Evolutionary conservation across 169 alveolate species (phyloP).

Genomic region (Cryptosporidium ubiquitum): DNA sequence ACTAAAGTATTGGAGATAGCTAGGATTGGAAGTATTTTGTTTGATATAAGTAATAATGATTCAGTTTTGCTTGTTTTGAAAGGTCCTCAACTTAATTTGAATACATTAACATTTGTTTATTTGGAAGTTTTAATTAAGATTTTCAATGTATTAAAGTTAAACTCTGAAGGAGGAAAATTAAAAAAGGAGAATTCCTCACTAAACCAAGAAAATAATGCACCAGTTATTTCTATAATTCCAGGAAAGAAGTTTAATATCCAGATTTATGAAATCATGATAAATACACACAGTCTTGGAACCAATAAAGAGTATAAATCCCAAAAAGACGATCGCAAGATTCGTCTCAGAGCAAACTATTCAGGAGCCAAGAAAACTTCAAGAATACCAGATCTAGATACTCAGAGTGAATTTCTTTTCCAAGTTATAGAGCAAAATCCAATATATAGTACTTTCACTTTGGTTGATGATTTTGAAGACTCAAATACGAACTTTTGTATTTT

Average conservation of each 20-base stretch:
- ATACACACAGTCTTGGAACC: not conserved
- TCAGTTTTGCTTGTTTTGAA: not conserved
- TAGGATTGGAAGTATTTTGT: not conserved
- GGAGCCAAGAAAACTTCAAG: not conserved
- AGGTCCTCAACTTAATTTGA: not conserved
- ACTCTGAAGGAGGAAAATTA: not conserved
- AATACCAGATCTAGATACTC: not conserved
- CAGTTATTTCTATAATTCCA: not conserved
- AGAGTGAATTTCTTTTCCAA: not conserved
- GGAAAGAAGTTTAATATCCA: slow-evolving; percentile 12
- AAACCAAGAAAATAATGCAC: not conserved
- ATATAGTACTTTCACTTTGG: not conserved
- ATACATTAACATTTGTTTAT: not conserved
- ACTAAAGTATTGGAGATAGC: slow-evolving; percentile 3
- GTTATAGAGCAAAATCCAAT: slow-evolving; percentile 21
- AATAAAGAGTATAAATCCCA: not conserved
- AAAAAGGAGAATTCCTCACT: not conserved
- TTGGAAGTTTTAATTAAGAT: slow-evolving; percentile 7
- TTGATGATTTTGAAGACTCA: slow-evolving; percentile 5
- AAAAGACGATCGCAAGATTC: not conserved
- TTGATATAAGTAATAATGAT: not conserved
- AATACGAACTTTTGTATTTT: slow-evolving; percentile 4
- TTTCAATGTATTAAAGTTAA: not conserved
- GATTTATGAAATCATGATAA: not conserved
- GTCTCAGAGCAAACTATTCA: not conserved